These are phyloP conservation scores for Metschnikowia lachancei DNA, from an alignment of 805 yeast species.

Conservation along the genomic window DNA sequence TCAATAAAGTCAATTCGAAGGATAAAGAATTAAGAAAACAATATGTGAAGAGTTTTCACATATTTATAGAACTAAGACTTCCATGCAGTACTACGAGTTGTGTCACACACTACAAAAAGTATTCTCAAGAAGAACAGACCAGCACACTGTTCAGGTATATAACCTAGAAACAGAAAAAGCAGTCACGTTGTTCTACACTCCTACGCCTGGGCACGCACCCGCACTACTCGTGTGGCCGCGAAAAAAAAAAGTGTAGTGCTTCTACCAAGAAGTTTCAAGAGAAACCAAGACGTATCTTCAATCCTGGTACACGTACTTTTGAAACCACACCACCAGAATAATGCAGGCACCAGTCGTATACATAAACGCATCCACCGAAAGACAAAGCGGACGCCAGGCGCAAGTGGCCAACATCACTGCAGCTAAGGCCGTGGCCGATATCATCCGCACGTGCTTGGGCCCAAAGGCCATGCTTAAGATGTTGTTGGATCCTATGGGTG, in stretches of 20 bases:
- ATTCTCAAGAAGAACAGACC: too few relatives aligned
- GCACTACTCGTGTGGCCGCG: not conserved
- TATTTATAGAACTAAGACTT: too few relatives aligned
- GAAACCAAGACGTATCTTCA: not conserved
- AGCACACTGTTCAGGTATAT: too few relatives aligned
- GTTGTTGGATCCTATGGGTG: slow-evolving; percentile 96
- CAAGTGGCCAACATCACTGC: slow-evolving; percentile 97
- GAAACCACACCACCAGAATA: slow-evolving; percentile 8
- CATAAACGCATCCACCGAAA: slow-evolving; percentile 76
- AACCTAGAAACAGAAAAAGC: too few relatives aligned
- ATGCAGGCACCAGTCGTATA: slow-evolving; percentile 51
- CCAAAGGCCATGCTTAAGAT: slow-evolving; percentile 99
- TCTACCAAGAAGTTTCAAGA: slow-evolving; percentile 10
- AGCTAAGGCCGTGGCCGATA: slow-evolving; percentile 98
- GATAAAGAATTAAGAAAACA: too few relatives aligned
- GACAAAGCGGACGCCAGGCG: slow-evolving; percentile 96
- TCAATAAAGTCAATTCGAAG: too few relatives aligned
- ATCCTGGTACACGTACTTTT: not conserved
- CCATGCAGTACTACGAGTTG: too few relatives aligned
- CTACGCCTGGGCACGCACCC: not conserved
- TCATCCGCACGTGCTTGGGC: slow-evolving; percentile 95
- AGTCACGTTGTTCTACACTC: too few relatives aligned
- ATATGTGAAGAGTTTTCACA: too few relatives aligned
- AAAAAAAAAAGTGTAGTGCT: slow-evolving; percentile 10
- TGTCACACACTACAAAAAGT: too few relatives aligned